Evolutionary conservation across 257 asterid species (phyloP).

Genomic region (Hygrophila difformis): DNA sequence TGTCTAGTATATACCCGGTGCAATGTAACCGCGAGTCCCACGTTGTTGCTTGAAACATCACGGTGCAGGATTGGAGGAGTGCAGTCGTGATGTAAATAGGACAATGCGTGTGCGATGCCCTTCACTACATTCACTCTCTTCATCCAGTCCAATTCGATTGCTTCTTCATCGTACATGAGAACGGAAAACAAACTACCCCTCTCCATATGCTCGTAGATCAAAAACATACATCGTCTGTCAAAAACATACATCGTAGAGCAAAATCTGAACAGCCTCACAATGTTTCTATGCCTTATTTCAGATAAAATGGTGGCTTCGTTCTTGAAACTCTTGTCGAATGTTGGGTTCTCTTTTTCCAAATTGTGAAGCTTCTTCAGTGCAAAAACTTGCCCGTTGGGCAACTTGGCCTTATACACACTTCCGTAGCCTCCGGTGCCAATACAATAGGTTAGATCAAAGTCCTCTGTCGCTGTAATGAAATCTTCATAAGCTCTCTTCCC

Average conservation of each 20-base stretch:
- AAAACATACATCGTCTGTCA: conserved; percentile 8
- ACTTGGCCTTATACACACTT: conserved; percentile 18
- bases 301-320: conserved; percentile 14
- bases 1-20: conserved; percentile 16
- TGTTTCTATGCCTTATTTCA: conserved; percentile 8
- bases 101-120: conserved; percentile 11
- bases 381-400: conserved; percentile 6
- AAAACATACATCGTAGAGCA: too few relatives aligned
- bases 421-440: conserved; percentile 21
- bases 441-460: conserved; percentile 11
- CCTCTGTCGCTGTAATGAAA: conserved; percentile 11
- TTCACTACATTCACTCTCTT: conserved; percentile 16
- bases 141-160: neutral
- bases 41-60: conserved; percentile 19
- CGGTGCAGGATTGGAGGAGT: conserved; percentile 17
- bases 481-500: conserved; percentile 14
- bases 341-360: conserved; percentile 12
- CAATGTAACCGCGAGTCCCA: conserved; percentile 26
- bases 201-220: conserved; percentile 3
- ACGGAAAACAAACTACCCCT: conserved; percentile 1
- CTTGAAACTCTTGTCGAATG: conserved; percentile 6
- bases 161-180: neutral
- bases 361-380: conserved; percentile 20
- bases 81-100: conserved; percentile 20
- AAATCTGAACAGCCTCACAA: conserved; percentile 15